Evolutionary conservation across 148 eudicot genomes (phyloP).

Genomic region (Polygonum aviculare): DNA sequence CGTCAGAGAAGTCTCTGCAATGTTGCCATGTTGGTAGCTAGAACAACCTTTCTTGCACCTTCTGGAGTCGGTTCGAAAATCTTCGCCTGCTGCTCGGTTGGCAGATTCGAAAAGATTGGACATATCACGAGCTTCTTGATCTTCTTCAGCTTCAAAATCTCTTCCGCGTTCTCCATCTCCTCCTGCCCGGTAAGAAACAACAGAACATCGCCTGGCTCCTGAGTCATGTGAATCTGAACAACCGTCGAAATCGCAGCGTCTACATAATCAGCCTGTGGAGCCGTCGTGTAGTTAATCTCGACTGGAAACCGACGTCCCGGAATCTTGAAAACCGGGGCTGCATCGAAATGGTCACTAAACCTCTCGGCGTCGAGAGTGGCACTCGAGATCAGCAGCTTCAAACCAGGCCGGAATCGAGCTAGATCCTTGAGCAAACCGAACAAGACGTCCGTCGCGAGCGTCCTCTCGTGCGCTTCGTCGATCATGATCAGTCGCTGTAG

Average conservation of each 20-base stretch:
- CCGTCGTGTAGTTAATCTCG: neutral
- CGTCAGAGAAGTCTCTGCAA: conserved; percentile 72
- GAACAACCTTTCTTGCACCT: conserved; percentile 54
- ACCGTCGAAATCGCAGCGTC: conserved; percentile 60
- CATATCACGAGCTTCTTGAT: conserved; percentile 49
- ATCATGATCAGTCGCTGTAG: conserved; percentile 43
- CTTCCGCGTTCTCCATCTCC: conserved; percentile 59
- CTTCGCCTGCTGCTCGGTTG: conserved; percentile 48
- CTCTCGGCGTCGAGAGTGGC: conserved; percentile 46
- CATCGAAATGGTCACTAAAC: conserved; percentile 39
- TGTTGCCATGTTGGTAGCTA: conserved; percentile 73
- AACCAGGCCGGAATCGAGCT: conserved; percentile 30
- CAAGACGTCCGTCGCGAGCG: conserved; percentile 37
- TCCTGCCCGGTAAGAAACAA: conserved; percentile 71
- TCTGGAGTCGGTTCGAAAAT: conserved; percentile 57
- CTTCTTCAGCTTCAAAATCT: conserved; percentile 44
- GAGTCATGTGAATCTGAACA: conserved; percentile 55
- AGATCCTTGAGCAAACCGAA: conserved; percentile 45
- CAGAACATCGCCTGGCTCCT: conserved; percentile 24
- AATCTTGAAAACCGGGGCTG: conserved; percentile 37
- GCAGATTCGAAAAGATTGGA: conserved; percentile 43
- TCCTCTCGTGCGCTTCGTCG: conserved; percentile 55
- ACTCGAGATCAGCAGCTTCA: conserved; percentile 38
- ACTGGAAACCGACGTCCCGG: conserved; percentile 4
- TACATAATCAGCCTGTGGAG: neutral